These are phyloP conservation scores for Pyrrhoderma lamaoense DNA, from an alignment of 1,284 basidiomycete genomes.

Conservation along the genomic window DNA sequence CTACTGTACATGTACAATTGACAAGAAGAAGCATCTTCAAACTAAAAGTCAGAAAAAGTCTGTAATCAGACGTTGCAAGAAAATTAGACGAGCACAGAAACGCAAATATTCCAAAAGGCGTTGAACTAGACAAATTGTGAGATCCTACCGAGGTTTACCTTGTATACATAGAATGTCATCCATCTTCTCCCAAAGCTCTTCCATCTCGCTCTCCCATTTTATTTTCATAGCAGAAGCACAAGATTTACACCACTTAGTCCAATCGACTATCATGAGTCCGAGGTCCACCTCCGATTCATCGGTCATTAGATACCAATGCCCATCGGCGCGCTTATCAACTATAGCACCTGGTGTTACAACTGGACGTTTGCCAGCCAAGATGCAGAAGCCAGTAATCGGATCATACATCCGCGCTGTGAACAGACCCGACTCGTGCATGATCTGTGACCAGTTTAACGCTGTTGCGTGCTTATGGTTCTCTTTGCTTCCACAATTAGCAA, in stretches of 20 bases:
- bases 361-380: not conserved
- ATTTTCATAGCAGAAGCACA: constrained; percentile 25
- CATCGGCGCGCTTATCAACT: not conserved
- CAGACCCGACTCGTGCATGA: constrained; percentile 22
- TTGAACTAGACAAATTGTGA: too few species aligned
- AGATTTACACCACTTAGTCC: constrained; percentile 28
- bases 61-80: too few species aligned
- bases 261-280: constrained; percentile 25
- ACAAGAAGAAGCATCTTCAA: too few species aligned
- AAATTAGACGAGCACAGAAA: too few species aligned
- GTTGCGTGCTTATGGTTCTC: constrained; percentile 16
- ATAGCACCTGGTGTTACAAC: not conserved
- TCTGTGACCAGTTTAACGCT: constrained; percentile 21
- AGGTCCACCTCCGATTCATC: not conserved
- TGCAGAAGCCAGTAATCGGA: constrained; percentile 28
- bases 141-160: too few species aligned
- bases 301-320: not conserved
- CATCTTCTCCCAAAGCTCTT: too few species aligned
- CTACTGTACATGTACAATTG: too few species aligned
- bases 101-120: too few species aligned
- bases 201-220: constrained; percentile 22
- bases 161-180: too few species aligned
- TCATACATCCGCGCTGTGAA: constrained; percentile 28
- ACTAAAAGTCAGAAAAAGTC: too few species aligned
- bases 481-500: constrained; percentile 9